Evolutionary conservation across 2,329 filamentous ascomycete genomes (phyloP).

Genomic region (Pestalotiopsis sp.): DNA sequence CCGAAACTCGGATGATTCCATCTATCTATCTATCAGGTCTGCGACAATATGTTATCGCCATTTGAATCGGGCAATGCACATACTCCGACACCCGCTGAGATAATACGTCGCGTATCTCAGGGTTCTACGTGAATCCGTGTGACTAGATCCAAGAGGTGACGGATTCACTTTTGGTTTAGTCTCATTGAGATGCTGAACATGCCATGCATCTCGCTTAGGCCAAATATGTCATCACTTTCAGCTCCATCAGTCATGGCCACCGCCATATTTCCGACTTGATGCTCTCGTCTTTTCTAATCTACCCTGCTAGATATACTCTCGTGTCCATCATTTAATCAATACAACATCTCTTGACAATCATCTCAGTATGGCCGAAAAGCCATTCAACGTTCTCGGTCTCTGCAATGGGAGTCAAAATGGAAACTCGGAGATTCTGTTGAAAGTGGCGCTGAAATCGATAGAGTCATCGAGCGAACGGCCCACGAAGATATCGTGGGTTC

Average conservation of each 20-base stretch:
- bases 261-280: not conserved
- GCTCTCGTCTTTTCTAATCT: not conserved
- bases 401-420: constrained; percentile 6
- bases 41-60: not conserved
- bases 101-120: not conserved
- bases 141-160: not conserved
- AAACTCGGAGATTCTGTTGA: constrained; percentile 6
- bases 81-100: not conserved
- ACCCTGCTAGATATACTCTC: not conserved
- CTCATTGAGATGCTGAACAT: not conserved
- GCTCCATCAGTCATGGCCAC: not conserved
- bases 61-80: not conserved
- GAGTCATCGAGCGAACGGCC: not conserved
- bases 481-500: constrained; percentile 1
- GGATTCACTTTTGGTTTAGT: not conserved
- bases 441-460: not conserved
- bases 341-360: not conserved
- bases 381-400: constrained; percentile 5
- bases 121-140: not conserved
- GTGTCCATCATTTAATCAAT: not conserved
- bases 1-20: not conserved
- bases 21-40: not conserved
- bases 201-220: not conserved
- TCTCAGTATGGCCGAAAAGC: not conserved
- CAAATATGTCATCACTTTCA: not conserved